Base-by-base conservation (phyloP, 2,329 filamentous ascomycete species). In the Fusarium graminum region DNA sequence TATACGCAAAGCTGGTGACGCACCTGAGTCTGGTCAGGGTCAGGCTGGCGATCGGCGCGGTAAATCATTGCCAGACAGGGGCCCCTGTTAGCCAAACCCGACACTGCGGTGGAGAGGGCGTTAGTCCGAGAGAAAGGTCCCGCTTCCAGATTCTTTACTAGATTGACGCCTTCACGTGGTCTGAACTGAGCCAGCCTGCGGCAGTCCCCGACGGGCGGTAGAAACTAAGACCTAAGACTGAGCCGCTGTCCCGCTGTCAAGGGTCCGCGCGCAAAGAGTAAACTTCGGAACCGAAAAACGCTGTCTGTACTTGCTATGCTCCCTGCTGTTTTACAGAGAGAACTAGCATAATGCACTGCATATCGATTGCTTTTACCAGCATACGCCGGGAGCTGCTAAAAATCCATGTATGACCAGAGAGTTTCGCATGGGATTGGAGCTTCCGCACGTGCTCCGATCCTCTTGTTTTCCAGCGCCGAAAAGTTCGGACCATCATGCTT, bases 21-120 rank as follows among this genome's bases (percentile, higher is more conserved):
- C 56, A 50, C 45, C 32, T 43, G 26, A 38, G 39, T 34, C 38
- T 50, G 32, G 39, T 32, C 50, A 47, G 41, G 53, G 36, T 41
- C 54, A 59, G 42, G 39, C 52, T 51, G 42, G 50, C 60, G 68
- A 71, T 67, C 63, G 60, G 40, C 68, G 58, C 60, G 28, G 50
- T 30, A 55, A 44, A 46, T 42, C 36, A 40, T 45, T 22, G 17
- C 39, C 25, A 13, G 39, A 40, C 60, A 9, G 30, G 55, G 59
- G 42, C 30, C 55, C 59, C 45, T 62, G 65, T 59, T 43, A 54
- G 40, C 47, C 42, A 42, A 52, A 63, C 70, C 70, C 70, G 69
- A 67, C 60, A 54, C 62, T 43, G 46, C 44, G 70, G 70, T 58
- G 69, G 64, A 57, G 44, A 46, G 59, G 39, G 70, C 70, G 68